Base-by-base conservation (phyloP, 164 flowering plant species). In the Sedum album region DNA sequence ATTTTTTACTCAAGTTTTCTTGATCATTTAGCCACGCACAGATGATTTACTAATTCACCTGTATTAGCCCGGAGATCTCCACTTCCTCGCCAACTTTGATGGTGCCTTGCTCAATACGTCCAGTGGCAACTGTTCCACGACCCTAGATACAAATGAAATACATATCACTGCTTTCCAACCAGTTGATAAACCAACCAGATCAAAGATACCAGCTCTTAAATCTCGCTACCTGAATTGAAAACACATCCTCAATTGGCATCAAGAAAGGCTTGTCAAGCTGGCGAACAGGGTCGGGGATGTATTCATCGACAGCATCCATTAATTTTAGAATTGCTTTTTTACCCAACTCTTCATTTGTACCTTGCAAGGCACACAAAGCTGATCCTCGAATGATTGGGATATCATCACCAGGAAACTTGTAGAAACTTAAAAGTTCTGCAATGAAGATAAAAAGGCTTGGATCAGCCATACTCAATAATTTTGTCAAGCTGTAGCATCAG, bases 121-220 rank as follows among this genome's bases (percentile, higher is more conserved):
- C 89, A 0, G 89, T 85, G 71, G 89, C 89, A 46, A 83, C 89
- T 2, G 89, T 85, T 14, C 89, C 89, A 66, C 87, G 79, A 46
- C 89, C 89, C 0, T 87, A 83, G 7, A 7, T 5, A 51, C 8
- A 51, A 25, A 51, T 51, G 26, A 51, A 51, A n/a, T 21, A 51
- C 25, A 51, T 5, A n/a, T 51, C 13, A n/a, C n/a, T 51, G 25
- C 11, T 44, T 44, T 17, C 14, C 49, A 44, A 51, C 53, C 21
- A 46, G 3, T 9, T 13, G 17, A 46, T 9, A 18, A 13, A 46
- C 51, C 51, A 48, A 11, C 25, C 57, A 51, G 57, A 51, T 51
- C 5, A 51, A 51, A 51, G 21, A 4, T n/a, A 11, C 15, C 48
- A 44, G 18, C 20, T 13, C 2, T 14, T 44, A 44, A 15, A 44